These are phyloP conservation scores for Pythium pyrilobum DNA, from an alignment of 352 stramenopile genomes.

Conservation along the genomic window DNA sequence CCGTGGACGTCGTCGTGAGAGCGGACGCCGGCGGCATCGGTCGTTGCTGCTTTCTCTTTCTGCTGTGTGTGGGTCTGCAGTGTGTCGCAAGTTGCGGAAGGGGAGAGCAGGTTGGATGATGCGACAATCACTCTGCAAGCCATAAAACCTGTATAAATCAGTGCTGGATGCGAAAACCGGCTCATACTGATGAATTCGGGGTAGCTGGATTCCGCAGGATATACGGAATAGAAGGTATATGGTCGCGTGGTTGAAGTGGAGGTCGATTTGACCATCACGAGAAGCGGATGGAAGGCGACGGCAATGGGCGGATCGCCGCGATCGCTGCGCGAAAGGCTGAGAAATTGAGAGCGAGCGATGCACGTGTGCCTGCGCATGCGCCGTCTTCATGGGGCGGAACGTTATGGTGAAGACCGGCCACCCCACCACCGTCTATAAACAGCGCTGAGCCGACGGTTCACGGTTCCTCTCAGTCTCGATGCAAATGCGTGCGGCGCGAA, in stretches of 20 bases:
- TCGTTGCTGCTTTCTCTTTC: background rate
- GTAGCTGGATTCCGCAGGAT: background rate
- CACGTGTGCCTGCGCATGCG: no score
- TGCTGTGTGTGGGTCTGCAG: background rate
- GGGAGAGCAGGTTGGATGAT: slow-evolving; percentile 1
- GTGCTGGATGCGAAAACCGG: slow-evolving; percentile 5
- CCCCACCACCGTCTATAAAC: background rate
- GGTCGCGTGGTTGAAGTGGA: slow-evolving; percentile 9
- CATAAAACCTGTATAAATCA: slow-evolving; percentile 1
- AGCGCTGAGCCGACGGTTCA: no score
- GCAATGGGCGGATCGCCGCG: no score
- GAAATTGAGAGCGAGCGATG: no score
- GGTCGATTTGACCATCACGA: no score
- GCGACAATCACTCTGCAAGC: slow-evolving; percentile 14
- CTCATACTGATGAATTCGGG: background rate
- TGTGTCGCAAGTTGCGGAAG: slow-evolving; percentile 5
- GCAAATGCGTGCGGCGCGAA: no score
- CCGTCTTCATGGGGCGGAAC: background rate
- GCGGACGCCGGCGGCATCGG: slow-evolving; percentile 14
- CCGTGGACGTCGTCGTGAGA: slow-evolving; percentile 35
- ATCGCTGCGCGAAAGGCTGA: no score
- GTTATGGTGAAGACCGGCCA: background rate
- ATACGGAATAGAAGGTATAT: background rate
- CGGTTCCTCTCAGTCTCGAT: no score
- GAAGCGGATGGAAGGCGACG: background rate